Percentiles rank a stretch among this genome's conserved stretches.
These are phyloP conservation scores for Potentilla sterilis DNA, from an alignment of 306 rosid species.

Conservation along the genomic window DNA sequence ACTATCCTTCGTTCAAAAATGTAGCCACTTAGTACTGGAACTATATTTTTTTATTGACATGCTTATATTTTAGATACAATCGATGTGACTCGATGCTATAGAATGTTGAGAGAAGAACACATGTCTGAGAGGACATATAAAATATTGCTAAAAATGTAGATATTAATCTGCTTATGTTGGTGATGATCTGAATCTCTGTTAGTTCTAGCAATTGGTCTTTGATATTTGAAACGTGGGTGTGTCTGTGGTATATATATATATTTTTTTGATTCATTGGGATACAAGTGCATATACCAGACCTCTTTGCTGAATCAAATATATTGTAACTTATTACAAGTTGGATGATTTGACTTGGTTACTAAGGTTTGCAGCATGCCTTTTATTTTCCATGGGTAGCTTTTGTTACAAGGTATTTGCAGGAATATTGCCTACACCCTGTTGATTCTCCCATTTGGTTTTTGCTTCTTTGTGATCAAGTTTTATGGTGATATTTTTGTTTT, in stretches of 20 bases:
- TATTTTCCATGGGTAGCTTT: neutral
- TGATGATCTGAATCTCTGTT: neutral
- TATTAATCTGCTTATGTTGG: neutral
- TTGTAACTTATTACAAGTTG: neutral
- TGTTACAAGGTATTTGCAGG: neutral
- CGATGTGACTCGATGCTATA: neutral
- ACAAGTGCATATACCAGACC: neutral
- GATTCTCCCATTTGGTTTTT: neutral
- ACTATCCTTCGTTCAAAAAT: neutral
- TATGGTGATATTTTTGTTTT: no score
- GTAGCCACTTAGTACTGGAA: neutral
- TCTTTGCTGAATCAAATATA: neutral
- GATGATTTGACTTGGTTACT: neutral
- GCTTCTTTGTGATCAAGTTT: constrained; percentile 1
- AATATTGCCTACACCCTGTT: neutral
- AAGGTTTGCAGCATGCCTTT: neutral
- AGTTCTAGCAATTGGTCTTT: constrained; percentile 7
- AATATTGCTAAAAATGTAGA: neutral
- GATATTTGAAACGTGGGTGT: constrained; percentile 1
- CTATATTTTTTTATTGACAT: neutral
- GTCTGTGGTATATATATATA: neutral
- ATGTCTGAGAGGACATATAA: neutral
- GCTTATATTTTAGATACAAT: neutral
- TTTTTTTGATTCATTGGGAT: neutral
- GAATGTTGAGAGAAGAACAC: neutral